Evolutionary conservation across 768 basidiomycete species (phyloP).

Genomic region (Filobasidium floriforme): DNA sequence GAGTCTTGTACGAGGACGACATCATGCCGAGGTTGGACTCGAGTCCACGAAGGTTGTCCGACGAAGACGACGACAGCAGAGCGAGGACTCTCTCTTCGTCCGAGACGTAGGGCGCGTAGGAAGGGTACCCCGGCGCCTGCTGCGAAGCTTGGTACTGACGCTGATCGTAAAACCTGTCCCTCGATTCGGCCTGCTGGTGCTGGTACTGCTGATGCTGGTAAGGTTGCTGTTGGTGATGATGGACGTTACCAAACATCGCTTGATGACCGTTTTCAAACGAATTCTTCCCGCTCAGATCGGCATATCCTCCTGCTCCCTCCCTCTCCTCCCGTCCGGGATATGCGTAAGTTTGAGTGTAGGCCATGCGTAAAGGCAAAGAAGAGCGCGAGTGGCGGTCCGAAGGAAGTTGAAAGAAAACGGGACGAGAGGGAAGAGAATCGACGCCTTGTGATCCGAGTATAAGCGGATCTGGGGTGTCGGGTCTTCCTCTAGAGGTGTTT

Average conservation of each 20-base stretch:
- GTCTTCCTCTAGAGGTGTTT: not conserved
- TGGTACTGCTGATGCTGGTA: not conserved
- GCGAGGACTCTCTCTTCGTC: slow-evolving; percentile 8
- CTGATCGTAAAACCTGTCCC: not conserved
- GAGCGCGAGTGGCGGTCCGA: not conserved
- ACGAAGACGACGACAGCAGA: slow-evolving; percentile 2
- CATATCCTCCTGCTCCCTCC: not conserved
- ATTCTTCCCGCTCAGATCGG: not conserved
- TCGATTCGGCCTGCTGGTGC: no score
- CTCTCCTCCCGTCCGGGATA: not conserved
- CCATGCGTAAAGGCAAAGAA: slow-evolving; percentile 1
- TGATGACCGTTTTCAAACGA: not conserved
- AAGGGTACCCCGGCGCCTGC: not conserved
- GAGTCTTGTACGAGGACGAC: not conserved
- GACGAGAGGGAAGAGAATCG: not conserved
- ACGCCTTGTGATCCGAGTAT: not conserved
- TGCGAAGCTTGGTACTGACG: not conserved
- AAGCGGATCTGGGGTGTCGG: no score
- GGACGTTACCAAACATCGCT: not conserved
- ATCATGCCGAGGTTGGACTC: not conserved
- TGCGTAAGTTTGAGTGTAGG: not conserved
- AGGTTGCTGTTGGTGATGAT: not conserved
- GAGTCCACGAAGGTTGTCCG: slow-evolving; percentile 3
- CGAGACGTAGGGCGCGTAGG: slow-evolving; percentile 8
- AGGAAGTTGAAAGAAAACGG: not conserved